Base-by-base conservation (phyloP, 2,329 filamentous ascomycete species). In the Sclerotinia glacialis region DNA sequence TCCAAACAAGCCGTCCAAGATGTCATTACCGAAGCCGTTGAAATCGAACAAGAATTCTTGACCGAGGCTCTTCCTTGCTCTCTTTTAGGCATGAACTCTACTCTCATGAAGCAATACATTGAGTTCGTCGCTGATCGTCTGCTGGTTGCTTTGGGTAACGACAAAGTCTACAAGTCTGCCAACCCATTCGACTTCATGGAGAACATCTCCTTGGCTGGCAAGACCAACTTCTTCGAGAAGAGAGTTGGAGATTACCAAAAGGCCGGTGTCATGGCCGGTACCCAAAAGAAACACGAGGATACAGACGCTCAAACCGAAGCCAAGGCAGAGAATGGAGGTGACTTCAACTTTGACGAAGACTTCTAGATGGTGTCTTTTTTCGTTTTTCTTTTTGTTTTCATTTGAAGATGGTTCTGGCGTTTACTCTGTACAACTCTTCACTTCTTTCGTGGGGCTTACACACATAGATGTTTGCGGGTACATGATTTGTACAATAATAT, bases 221-320 rank as follows among this genome's bases (percentile, higher is more conserved):
- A 99, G 91, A 99, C 95, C 79, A 99, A 99, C 88, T 99, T 99
- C 87, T 99, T 99, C 79, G 95, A 99, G 90, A 99, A 99, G 91
- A 92, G 95, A 75, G 95, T 99, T 67, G 95, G 90, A 79, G 95
- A 99, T 77, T 99, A 99, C 87, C 95, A 99, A 83, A 99, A 99
- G 86, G 93, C 95, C 47, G 95, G 95, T 83, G 94, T 99, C 79
- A 96, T 99, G 92, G 89, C 89, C 76, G 93, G 91, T 82, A 91
- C 89, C 74, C 93, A 93, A 83, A 89, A 90, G 80, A 89, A 90
- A 78, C 78, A 79, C 70, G 81, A 84, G 26, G 79, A 83, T 12
- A 78, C 78, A 7, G 74, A 76, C 26, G 72, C 78, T 56, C 80
- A 81, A 65, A 77, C 81, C 14, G 80, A 87, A 68, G 78, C 82